These are phyloP conservation scores for Sugiyamaella floridensis DNA, from an alignment of 805 yeast species.

Conservation along the genomic window DNA sequence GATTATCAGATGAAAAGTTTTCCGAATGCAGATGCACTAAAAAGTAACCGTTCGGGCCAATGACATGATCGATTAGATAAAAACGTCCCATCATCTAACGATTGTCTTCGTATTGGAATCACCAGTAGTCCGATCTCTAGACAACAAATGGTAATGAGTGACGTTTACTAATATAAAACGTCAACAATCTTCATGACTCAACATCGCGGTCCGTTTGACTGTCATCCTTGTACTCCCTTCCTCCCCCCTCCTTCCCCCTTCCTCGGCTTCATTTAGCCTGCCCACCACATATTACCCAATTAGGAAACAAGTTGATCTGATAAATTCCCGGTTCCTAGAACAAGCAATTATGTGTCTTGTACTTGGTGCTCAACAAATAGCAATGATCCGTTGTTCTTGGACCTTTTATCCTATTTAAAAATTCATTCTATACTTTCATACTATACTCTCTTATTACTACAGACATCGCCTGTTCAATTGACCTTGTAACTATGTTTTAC, in stretches of 20 bases:
- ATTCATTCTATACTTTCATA: no score
- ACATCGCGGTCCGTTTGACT: neutral
- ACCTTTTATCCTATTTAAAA: no score
- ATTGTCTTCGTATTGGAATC: neutral
- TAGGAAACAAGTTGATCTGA: neutral
- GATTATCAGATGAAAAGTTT: conserved; percentile 4
- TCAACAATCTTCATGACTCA: neutral
- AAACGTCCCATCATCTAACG: neutral
- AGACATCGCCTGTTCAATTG: no score
- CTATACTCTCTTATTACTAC: no score
- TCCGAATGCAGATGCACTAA: neutral
- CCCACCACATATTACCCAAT: neutral
- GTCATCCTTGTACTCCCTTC: no score
- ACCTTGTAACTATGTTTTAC: no score
- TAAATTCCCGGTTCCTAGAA: neutral
- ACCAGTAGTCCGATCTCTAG: neutral
- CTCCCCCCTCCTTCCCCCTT: no score
- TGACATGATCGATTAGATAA: neutral
- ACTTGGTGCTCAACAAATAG: no score
- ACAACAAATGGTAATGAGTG: no score
- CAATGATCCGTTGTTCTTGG: no score
- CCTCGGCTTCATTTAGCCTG: neutral
- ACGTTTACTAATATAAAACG: neutral
- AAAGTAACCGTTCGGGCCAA: neutral
- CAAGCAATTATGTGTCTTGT: neutral